Conservation (phyloP, 192 early-diverging fungal genomes). For the Dispira simplex region DNA sequence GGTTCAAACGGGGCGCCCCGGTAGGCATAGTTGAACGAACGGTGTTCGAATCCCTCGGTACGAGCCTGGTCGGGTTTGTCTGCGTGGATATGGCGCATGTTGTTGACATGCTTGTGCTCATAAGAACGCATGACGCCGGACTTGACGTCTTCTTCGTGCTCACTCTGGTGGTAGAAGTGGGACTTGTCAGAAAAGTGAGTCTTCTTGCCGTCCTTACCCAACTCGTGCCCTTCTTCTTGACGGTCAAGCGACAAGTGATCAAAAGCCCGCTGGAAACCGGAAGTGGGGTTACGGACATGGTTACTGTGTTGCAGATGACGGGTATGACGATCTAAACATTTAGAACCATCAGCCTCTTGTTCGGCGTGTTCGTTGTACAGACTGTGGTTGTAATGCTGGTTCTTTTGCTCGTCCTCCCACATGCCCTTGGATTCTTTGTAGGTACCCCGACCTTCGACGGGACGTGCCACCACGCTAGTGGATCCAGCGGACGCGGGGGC, state of each 20-base stretch:
- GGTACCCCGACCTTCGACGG: constrained; percentile 32
- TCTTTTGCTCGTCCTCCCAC: constrained; percentile 36
- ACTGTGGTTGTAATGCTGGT: constrained; percentile 35
- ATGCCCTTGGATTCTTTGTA: constrained; percentile 34
- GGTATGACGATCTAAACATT: constrained; percentile 26
- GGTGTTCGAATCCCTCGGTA: constrained; percentile 32
- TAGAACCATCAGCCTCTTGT: constrained; percentile 22
- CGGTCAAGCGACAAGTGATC: constrained; percentile 31
- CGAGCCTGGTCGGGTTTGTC: constrained; percentile 32
- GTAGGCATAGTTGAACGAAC: constrained; percentile 36
- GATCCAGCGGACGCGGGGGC: background rate
- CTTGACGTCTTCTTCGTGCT: constrained; percentile 35
- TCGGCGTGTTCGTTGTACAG: constrained; percentile 35
- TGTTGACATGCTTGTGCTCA: constrained; percentile 39
- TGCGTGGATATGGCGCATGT: constrained; percentile 26
- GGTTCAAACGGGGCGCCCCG: constrained; percentile 31
- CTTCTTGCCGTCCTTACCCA: constrained; percentile 25
- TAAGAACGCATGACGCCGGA: constrained; percentile 28
- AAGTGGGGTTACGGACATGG: constrained; percentile 29
- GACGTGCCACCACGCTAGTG: constrained; percentile 24
- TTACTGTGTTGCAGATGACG: constrained; percentile 31
- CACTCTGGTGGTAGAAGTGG: constrained; percentile 37
- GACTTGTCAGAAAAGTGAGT: constrained; percentile 30
- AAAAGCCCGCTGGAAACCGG: constrained; percentile 29
- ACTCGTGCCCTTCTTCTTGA: constrained; percentile 30